A percentile compares a stretch with the other conserved stretches of the same genome.
Evolutionary conservation across 257 asterid genomes (phyloP).

Genomic region (Paulownia fortunei): DNA sequence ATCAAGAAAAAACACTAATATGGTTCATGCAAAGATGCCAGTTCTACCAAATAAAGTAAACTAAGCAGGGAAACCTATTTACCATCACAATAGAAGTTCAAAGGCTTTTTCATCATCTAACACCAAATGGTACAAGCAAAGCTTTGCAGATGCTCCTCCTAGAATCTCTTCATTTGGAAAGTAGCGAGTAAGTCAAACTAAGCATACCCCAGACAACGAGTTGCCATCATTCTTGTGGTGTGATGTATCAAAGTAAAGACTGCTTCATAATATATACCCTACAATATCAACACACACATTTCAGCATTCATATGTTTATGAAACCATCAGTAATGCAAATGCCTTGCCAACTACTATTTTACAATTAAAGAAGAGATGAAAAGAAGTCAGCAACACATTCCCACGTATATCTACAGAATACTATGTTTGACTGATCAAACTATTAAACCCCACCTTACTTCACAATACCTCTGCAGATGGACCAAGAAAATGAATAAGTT

Average conservation of each 20-base stretch:
- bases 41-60: not conserved
- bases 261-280: not conserved
- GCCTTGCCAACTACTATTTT: not conserved
- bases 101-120: not conserved
- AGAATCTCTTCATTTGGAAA: not conserved
- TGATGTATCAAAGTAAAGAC: not conserved
- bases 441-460: not conserved
- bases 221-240: not conserved
- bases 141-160: not conserved
- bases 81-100: constrained; percentile 12
- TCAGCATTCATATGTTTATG: constrained; percentile 1
- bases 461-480: not conserved
- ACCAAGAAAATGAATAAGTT: not conserved
- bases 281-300: constrained; percentile 4
- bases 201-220: not conserved
- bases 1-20: not conserved
- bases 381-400: not conserved
- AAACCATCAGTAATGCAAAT: not conserved
- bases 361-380: not conserved
- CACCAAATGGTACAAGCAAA: not conserved
- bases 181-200: not conserved
- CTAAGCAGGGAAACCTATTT: constrained; percentile 8
- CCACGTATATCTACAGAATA: not conserved
- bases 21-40: not conserved
- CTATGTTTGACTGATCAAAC: not conserved